These are phyloP conservation scores for Sporopachydermia quercuum DNA, from an alignment of 805 yeast genomes.

Conservation along the genomic window DNA sequence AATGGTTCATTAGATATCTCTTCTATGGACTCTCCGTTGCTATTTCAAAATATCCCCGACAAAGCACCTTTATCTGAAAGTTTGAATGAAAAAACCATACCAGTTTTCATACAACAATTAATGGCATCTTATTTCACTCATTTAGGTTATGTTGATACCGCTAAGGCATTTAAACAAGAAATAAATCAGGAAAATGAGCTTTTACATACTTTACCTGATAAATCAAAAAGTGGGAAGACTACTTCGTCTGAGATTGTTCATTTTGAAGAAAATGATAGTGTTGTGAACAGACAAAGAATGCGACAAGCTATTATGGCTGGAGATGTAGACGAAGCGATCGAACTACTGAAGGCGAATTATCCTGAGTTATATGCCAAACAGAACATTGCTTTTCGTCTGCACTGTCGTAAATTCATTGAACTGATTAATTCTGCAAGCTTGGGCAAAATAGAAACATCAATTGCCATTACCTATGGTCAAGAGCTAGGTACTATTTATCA, in stretches of 20 bases:
- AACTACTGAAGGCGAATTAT: conserved; percentile 22
- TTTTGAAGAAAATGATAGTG: conserved; percentile 20
- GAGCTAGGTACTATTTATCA: conserved; percentile 19
- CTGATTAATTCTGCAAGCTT: conserved; percentile 17
- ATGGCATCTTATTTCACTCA: conserved; percentile 39
- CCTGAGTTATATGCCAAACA: conserved; percentile 23
- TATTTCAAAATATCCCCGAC: conserved; percentile 12
- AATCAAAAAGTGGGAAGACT: conserved; percentile 8
- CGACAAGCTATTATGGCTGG: conserved; percentile 27
- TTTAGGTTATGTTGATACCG: conserved; percentile 41
- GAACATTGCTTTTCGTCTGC: conserved; percentile 25
- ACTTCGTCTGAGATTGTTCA: conserved; percentile 5
- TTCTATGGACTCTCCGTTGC: conserved; percentile 13
- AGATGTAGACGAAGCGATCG: conserved; percentile 28
- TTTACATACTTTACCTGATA: conserved; percentile 4
- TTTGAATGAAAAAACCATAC: conserved; percentile 10
- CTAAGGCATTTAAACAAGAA: conserved; percentile 36
- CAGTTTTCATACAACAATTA: conserved; percentile 19
- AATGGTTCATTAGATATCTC: conserved; percentile 12
- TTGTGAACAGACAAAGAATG: conserved; percentile 30
- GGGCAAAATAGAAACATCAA: conserved; percentile 7
- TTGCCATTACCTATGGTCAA: conserved; percentile 27
- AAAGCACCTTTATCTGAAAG: not conserved
- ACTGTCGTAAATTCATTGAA: conserved; percentile 28
- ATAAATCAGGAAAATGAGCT: conserved; percentile 17